Conservation (phyloP, 2,329 filamentous ascomycete genomes). For the Onygena corvina region DNA sequence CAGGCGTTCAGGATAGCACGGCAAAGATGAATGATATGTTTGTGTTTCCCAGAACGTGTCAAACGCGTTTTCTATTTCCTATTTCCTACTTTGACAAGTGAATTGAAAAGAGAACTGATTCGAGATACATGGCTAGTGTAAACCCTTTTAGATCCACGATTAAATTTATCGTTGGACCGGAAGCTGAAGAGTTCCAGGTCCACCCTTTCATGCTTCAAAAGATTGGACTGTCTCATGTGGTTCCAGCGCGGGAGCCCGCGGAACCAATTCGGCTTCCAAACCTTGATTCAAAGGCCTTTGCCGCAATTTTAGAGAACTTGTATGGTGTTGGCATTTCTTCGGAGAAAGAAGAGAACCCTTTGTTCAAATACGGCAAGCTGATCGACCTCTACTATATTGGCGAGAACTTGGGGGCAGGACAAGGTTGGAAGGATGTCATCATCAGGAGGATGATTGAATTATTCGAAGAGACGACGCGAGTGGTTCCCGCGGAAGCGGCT, state of each 20-base stretch:
- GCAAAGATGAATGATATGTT: background rate
- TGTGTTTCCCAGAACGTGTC: no score
- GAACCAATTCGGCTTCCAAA: slow-evolving; percentile 4
- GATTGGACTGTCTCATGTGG: background rate
- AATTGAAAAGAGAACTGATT: background rate
- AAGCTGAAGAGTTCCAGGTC: slow-evolving; percentile 7
- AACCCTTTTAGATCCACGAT: slow-evolving; percentile 5
- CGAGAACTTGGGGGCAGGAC: slow-evolving; percentile 1
- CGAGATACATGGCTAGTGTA: background rate
- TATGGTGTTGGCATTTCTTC: background rate
- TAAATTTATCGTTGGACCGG: slow-evolving; percentile 6
- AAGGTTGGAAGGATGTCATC: background rate
- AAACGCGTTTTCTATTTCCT: background rate
- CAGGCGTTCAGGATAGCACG: no score
- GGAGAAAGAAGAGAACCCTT: background rate
- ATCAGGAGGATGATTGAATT: background rate
- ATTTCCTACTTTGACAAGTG: background rate
- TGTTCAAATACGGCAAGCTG: background rate
- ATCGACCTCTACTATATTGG: slow-evolving; percentile 7
- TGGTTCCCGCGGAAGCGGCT: background rate
- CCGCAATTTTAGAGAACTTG: slow-evolving; percentile 6
- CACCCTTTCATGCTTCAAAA: slow-evolving; percentile 4
- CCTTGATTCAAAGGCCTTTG: slow-evolving; percentile 7
- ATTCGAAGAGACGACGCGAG: background rate
- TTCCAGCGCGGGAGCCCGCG: background rate